Percentiles rank a stretch among this genome's conserved stretches.
Conservation (phyloP, 306 rosid genomes). For the Cucumis cinereus region DNA sequence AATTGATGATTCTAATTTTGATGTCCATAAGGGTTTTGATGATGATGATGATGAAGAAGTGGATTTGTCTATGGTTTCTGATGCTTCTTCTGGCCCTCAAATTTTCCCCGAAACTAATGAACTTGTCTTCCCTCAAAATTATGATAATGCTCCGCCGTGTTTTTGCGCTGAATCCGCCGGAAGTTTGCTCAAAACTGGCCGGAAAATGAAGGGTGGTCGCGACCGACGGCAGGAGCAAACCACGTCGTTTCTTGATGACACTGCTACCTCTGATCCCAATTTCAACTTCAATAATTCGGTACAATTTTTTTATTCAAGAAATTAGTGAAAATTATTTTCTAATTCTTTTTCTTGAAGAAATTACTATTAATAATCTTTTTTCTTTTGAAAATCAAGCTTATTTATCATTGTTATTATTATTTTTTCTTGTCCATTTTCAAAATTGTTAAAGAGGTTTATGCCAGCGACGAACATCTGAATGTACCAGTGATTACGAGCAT, state of each 20-base stretch:
- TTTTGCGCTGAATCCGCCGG: constrained; percentile 15
- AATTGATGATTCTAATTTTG: background rate
- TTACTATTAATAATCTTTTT: background rate
- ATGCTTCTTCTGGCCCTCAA: constrained; percentile 97
- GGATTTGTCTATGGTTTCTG: constrained; percentile 88
- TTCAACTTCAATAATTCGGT: constrained; percentile 39
- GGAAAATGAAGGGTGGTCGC: constrained; percentile 25
- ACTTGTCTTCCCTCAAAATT: constrained; percentile 21
- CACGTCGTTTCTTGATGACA: constrained; percentile 59
- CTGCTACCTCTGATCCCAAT: constrained; percentile 62
- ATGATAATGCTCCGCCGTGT: background rate
- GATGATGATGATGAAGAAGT: constrained; percentile 42
- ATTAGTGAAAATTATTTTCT: background rate
- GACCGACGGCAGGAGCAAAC: constrained; percentile 13
- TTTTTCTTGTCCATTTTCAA: background rate
- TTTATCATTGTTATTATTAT: background rate
- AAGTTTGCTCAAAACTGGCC: constrained; percentile 9
- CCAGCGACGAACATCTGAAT: no score
- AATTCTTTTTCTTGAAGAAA: background rate
- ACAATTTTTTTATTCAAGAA: background rate
- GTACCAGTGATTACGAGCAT: no score
- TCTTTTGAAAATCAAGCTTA: background rate
- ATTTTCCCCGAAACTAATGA: constrained; percentile 35
- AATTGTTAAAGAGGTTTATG: no score
- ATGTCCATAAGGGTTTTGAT: constrained; percentile 3